These are phyloP conservation scores for Monilinia fructicola DNA, from an alignment of 2,329 filamentous ascomycete species.

Conservation along the genomic window DNA sequence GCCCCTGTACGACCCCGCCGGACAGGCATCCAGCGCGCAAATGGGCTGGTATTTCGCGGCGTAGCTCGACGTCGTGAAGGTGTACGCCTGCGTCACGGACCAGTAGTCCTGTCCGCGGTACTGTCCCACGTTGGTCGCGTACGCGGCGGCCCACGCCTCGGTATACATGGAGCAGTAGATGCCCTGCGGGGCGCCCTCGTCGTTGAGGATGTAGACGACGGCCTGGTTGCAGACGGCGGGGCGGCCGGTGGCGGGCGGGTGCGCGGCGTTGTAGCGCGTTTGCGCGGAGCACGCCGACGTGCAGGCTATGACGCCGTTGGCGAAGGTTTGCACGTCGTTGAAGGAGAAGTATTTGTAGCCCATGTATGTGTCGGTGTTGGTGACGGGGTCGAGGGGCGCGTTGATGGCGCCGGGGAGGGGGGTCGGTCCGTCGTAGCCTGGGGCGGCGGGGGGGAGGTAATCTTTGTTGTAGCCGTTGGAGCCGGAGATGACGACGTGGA, in stretches of 20 bases:
- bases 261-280: constrained; percentile 40
- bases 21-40: constrained; percentile 11
- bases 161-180: constrained; percentile 42
- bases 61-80: neutral
- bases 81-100: constrained; percentile 16
- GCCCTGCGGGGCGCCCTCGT: constrained; percentile 42
- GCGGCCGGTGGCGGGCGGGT: constrained; percentile 37
- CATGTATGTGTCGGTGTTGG: constrained; percentile 37
- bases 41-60: constrained; percentile 1
- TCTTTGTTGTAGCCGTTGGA: constrained; percentile 46
- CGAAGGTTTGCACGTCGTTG: constrained; percentile 27
- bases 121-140: constrained; percentile 35
- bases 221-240: constrained; percentile 44
- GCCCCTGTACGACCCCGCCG: neutral
- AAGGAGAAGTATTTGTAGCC: constrained; percentile 38
- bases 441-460: constrained; percentile 23
- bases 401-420: constrained; percentile 41
- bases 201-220: constrained; percentile 42
- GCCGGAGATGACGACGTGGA: constrained; percentile 46
- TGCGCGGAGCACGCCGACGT: constrained; percentile 42
- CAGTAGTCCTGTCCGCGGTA: constrained; percentile 23
- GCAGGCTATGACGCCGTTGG: constrained; percentile 35
- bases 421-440: constrained; percentile 33
- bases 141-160: constrained; percentile 30
- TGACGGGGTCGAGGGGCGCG: constrained; percentile 36